Conservation (phyloP, 2,329 filamentous ascomycete genomes). For the Aspergillus hortae region DNA sequence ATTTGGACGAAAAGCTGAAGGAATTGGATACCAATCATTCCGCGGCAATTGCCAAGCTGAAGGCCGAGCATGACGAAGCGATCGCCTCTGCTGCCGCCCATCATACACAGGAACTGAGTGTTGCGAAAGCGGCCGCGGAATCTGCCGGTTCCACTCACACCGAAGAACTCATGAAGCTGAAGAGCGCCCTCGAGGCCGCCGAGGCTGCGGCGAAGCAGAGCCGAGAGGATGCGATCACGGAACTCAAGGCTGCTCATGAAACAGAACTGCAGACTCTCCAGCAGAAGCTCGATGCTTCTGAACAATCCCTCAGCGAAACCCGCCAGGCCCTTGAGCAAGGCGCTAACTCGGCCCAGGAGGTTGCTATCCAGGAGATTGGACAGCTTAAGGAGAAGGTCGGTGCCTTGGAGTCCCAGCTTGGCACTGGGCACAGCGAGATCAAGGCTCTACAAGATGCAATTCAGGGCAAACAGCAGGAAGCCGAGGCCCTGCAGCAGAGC, state of each 20-base stretch:
- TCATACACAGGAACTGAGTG: slow-evolving; percentile 33
- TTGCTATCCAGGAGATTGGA: slow-evolving; percentile 34
- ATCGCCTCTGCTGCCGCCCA: slow-evolving; percentile 22
- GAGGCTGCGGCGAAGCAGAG: slow-evolving; percentile 26
- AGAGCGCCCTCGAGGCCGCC: slow-evolving; percentile 30
- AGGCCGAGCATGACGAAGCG: slow-evolving; percentile 16
- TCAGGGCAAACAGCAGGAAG: slow-evolving; percentile 34
- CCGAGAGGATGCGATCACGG: slow-evolving; percentile 26
- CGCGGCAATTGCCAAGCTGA: slow-evolving; percentile 22
- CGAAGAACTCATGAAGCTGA: slow-evolving; percentile 33
- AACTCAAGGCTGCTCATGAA: slow-evolving; percentile 30
- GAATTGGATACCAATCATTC: slow-evolving; percentile 28
- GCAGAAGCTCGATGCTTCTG: slow-evolving; percentile 30
- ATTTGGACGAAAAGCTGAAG: slow-evolving; percentile 22
- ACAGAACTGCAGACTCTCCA: slow-evolving; percentile 31
- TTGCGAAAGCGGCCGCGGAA: slow-evolving; percentile 30
- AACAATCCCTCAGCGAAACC: slow-evolving; percentile 31
- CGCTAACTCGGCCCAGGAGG: slow-evolving; percentile 29
- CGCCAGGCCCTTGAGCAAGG: slow-evolving; percentile 34
- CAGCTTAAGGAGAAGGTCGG: slow-evolving; percentile 33
- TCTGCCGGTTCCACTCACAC: slow-evolving; percentile 26
- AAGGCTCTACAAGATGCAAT: slow-evolving; percentile 33
- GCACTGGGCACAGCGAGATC: slow-evolving; percentile 29
- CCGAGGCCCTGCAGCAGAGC: slow-evolving; percentile 35
- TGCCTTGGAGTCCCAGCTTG: slow-evolving; percentile 29